These are phyloP conservation scores for Ceratocystis colombiana DNA, from an alignment of 2,329 filamentous ascomycete species.

Conservation along the genomic window DNA sequence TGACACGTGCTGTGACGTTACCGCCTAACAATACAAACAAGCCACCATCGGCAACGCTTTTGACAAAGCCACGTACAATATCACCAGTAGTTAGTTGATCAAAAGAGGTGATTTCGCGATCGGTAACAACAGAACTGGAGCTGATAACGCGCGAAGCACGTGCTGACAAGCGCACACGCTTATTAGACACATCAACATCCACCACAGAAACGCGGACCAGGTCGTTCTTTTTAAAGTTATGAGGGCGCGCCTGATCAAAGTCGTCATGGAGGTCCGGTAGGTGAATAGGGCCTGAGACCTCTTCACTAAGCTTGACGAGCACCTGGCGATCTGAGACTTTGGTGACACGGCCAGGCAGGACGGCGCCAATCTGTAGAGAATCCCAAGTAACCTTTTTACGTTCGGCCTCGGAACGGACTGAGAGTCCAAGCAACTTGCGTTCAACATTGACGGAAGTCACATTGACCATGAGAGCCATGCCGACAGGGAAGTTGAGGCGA, in stretches of 20 bases:
- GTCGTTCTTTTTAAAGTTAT: slow-evolving; percentile 70
- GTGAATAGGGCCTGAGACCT: slow-evolving; percentile 67
- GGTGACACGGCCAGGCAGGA: slow-evolving; percentile 73
- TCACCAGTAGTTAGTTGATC: slow-evolving; percentile 67
- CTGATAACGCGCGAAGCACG: slow-evolving; percentile 73
- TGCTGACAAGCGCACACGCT: slow-evolving; percentile 69
- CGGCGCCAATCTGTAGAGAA: slow-evolving; percentile 64
- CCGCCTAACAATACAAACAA: slow-evolving; percentile 78
- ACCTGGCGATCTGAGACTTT: slow-evolving; percentile 77
- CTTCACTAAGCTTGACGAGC: slow-evolving; percentile 74
- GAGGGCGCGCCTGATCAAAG: slow-evolving; percentile 68
- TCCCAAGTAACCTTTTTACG: slow-evolving; percentile 51
- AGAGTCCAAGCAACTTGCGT: slow-evolving; percentile 70
- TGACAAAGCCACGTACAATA: slow-evolving; percentile 81
- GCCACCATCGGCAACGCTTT: slow-evolving; percentile 79
- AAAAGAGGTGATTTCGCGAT: slow-evolving; percentile 63
- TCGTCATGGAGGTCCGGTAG: slow-evolving; percentile 79
- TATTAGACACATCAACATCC: slow-evolving; percentile 70
- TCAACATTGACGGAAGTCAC: slow-evolving; percentile 64
- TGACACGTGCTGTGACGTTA: slow-evolving; percentile 69
- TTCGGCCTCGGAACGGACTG: slow-evolving; percentile 32
- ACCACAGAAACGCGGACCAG: slow-evolving; percentile 80
- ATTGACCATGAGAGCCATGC: slow-evolving; percentile 73
- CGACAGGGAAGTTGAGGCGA: slow-evolving; percentile 71
- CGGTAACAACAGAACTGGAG: slow-evolving; percentile 68